phyloP scores from a whole-genome alignment of 768 basidiomycete species.

The Boletellus emodensis region DNA sequence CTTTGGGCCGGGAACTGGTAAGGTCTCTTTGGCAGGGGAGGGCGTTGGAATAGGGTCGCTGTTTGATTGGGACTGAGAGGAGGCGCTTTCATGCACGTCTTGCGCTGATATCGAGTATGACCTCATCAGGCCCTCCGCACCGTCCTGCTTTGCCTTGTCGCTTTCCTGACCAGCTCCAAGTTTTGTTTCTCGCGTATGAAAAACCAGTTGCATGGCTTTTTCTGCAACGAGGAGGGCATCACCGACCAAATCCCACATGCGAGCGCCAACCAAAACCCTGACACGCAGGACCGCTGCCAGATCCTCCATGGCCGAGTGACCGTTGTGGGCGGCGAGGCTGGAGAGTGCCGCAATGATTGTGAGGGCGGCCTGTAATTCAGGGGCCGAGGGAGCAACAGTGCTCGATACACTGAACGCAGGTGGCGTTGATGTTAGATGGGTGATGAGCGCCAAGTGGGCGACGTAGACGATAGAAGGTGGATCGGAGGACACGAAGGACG shows the following conservation, averaged over 20 bases:
- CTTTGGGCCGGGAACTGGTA: slow-evolving; percentile 16
- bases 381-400: slow-evolving; percentile 1
- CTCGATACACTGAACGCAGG: slow-evolving; percentile 1
- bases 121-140: slow-evolving; percentile 17
- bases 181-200: slow-evolving; percentile 14
- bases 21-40: slow-evolving; percentile 2
- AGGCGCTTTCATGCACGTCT: slow-evolving; percentile 24
- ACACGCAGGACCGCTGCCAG: slow-evolving; percentile 55
- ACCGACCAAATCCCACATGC: slow-evolving; percentile 50
- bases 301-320: slow-evolving; percentile 43
- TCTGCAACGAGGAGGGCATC: slow-evolving; percentile 50
- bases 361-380: slow-evolving; percentile 31
- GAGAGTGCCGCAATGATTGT: slow-evolving; percentile 33
- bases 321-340: slow-evolving; percentile 25
- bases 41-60: not conserved
- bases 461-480: slow-evolving; percentile 52
- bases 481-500: slow-evolving; percentile 43
- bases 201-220: slow-evolving; percentile 41
- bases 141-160: slow-evolving; percentile 12
- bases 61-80: slow-evolving; percentile 21
- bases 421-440: slow-evolving; percentile 32
- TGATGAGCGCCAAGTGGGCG: slow-evolving; percentile 54
- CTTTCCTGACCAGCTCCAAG: not conserved
- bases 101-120: slow-evolving; percentile 29
- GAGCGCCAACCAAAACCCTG: slow-evolving; percentile 50